Evolutionary conservation across 768 basidiomycete genomes (phyloP).

Genomic region (Russula emetica): DNA sequence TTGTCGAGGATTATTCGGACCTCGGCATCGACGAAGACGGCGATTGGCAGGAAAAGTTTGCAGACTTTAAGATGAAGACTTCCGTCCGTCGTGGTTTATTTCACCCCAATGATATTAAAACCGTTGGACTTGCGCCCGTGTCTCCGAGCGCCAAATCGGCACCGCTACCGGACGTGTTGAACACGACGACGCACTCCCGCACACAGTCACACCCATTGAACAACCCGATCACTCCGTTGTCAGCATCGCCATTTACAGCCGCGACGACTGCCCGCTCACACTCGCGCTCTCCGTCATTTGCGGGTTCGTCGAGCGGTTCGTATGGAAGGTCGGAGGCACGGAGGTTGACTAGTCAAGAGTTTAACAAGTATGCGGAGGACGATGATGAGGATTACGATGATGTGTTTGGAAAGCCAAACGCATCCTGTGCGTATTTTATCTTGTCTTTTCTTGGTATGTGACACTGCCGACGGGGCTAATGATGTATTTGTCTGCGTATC

Average conservation of each 20-base stretch:
- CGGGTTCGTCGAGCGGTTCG: conserved; percentile 47
- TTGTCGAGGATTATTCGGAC: conserved; percentile 91
- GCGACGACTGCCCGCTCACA: conserved; percentile 33
- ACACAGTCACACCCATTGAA: conserved; percentile 54
- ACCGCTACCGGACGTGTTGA: conserved; percentile 52
- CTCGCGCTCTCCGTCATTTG: conserved; percentile 31
- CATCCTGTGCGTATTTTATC: conserved; percentile 46
- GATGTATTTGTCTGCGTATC: neutral
- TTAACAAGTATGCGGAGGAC: conserved; percentile 82
- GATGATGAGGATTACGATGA: conserved; percentile 95
- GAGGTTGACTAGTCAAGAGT: conserved; percentile 55
- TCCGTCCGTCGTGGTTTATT: conserved; percentile 70
- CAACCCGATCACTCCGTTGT: conserved; percentile 42
- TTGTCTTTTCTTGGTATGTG: neutral
- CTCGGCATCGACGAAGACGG: conserved; percentile 72
- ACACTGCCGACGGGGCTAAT: conserved; percentile 12
- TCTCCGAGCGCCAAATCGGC: conserved; percentile 63
- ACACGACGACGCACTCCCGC: conserved; percentile 31
- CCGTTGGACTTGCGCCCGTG: conserved; percentile 49
- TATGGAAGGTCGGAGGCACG: conserved; percentile 64
- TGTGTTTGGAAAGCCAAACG: conserved; percentile 78
- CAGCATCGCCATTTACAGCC: conserved; percentile 38
- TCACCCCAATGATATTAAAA: conserved; percentile 87
- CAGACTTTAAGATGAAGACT: conserved; percentile 81
- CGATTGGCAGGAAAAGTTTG: conserved; percentile 70